Base-by-base conservation (phyloP, 768 basidiomycete genomes). In the Kwoniella sp. region DNA sequence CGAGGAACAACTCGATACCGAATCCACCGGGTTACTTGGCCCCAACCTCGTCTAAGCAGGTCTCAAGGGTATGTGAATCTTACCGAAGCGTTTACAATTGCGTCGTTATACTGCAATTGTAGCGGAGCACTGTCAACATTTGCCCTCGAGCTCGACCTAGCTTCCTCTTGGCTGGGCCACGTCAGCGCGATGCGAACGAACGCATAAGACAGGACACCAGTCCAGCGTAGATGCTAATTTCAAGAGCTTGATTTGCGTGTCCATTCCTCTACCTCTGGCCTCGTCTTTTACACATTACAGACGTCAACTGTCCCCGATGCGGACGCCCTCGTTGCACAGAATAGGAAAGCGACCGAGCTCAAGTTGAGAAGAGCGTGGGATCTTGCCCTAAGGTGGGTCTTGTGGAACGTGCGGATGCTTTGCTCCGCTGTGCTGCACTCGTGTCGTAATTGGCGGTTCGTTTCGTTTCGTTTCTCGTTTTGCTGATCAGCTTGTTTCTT, bases 321-420 rank as follows among this genome's bases (percentile, higher is more conserved):
- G 31, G 71, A 69, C 58, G 68, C 26, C 62, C 58, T 30, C 31
- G 41, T 22, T 61, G 68, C 34, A 56, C 59, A 20, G 31, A 61
- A 61, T 20, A 12, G 63, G 7, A 68, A 69, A 67, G 66, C 73
- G 1, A 77, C 74, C 20, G 79, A 78, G 20, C 63, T 80, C 53
- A 76, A 75, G 62, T 59, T 79, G 65, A 63, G 68, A 45, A 66
- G 78, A 58, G 76, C 77, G 20, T 80, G 79, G 79, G 79, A 80
- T 54, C 55, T 80, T 20, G 79, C 79, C 13, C 55, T 77, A 17
- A 67, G 74, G 79, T 80, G 51, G 63, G 79, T 70, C 2, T 29
- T 34, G 5, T 34, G 7, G 13, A 5, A 34, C 13, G 13, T 34
- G 34, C 34, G 5, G 34, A 34, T 13, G 34, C 34, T 5, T 34